phyloP scores from a whole-genome alignment of 768 basidiomycete species.

The Mrakia hoshinonis region DNA sequence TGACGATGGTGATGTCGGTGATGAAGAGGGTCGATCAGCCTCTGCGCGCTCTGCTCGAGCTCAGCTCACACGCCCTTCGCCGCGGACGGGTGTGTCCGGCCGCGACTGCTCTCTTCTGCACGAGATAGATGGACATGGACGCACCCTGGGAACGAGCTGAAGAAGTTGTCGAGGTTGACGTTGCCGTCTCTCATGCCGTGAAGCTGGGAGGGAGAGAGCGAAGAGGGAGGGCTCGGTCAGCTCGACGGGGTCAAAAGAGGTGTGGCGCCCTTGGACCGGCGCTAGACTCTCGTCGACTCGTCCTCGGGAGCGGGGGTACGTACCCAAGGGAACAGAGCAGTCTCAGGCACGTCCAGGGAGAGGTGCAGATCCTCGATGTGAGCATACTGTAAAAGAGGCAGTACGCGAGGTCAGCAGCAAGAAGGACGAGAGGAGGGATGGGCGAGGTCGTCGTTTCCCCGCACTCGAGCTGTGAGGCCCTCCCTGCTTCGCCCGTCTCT shows the following conservation, averaged over 20 bases:
- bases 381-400: constrained; percentile 9
- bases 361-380: constrained; percentile 20
- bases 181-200: constrained; percentile 28
- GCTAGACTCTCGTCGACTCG: constrained; percentile 30
- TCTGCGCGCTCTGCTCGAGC: no score
- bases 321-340: constrained; percentile 75
- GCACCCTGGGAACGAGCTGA: constrained; percentile 21
- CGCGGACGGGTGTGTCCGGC: no score
- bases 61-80: no score
- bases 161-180: constrained; percentile 21
- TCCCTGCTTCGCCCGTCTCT: neutral
- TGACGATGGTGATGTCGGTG: neutral
- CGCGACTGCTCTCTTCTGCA: no score
- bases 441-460: neutral
- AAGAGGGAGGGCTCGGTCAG: neutral
- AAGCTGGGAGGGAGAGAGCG: neutral
- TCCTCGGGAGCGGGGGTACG: constrained; percentile 46
- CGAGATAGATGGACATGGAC: neutral
- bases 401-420: neutral
- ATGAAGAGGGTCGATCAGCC: no score
- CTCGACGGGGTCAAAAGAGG: constrained; percentile 26
- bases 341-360: constrained; percentile 59
- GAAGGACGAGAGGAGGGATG: neutral
- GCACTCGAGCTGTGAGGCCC: no score
- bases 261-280: constrained; percentile 41